Evolutionary conservation across 139 green algal genomes (phyloP), one percentile per base, ranked within the genome.

Genomic region (Picochlorum sp.): DNA sequence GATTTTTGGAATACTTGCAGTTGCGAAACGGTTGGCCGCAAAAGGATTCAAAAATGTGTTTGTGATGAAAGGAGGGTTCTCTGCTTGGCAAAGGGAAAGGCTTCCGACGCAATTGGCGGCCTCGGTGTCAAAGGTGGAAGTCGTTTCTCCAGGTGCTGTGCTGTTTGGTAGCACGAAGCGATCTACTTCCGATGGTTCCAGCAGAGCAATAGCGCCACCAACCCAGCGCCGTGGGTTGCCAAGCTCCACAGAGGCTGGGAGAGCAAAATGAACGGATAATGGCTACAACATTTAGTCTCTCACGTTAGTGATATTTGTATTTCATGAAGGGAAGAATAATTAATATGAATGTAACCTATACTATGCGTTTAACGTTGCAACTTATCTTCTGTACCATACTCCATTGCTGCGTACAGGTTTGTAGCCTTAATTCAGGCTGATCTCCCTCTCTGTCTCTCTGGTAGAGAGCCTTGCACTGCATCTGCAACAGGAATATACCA

Each of bases 11-110:
- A n/a, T n/a, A n/a, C n/a, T n/a, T n/a, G n/a, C n/a, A n/a, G 79
- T 95, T 4, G 87, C 87, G 2, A 77, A 69, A 43, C 77, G 85
- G 63, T 71, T 95, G 50, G 57, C 55, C 3, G 56, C 51, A 24
- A 73, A 70, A 28, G 87, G 86, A 40, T 94, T 86, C 63, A 64
- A 66, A 9, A 79, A 77, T 22, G 75, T 85, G 33, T 82, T 57
- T 40, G 67, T 80, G 13, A 44, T 83, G 26, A 33, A 70, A 37
- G 77, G 80, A 33, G 85, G 85, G 40, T 94, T 88, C 51, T 33
- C 26, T n/a, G 72, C 43, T n/a, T 54, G 20, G 63, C 20, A 22
- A 52, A 16, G 37, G 12, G 30, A 47, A 16, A 43, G 52, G 7
- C 32, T 50, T 4, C 36, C 13, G 50, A 71, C 61, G 67, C 92